Conservation (phyloP, 2,329 filamentous ascomycete genomes). For the Nigrospora sphaerica region DNA sequence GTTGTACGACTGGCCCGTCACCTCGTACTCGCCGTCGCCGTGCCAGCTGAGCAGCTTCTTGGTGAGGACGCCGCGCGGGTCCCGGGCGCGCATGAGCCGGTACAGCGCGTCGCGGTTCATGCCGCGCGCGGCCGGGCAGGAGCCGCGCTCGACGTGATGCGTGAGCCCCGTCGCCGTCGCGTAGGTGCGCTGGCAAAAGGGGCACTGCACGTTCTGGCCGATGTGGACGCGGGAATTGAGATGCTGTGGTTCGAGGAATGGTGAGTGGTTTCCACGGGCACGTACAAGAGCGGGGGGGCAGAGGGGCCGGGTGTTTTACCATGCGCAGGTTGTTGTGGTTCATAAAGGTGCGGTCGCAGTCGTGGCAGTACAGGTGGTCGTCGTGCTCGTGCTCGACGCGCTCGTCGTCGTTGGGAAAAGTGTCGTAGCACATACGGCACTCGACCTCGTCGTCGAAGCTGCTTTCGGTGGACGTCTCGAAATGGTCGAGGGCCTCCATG, state of each 20-base stretch:
- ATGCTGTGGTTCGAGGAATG: slow-evolving; percentile 33
- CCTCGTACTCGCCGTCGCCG: slow-evolving; percentile 25
- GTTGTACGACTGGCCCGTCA: slow-evolving; percentile 37
- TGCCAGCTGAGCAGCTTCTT: slow-evolving; percentile 42
- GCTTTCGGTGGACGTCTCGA: slow-evolving; percentile 2
- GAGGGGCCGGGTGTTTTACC: slow-evolving; percentile 18
- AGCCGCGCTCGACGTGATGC: slow-evolving; percentile 49
- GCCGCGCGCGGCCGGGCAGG: slow-evolving; percentile 35
- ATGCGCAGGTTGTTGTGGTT: slow-evolving; percentile 21
- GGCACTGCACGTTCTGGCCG: slow-evolving; percentile 38
- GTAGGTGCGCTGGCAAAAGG: slow-evolving; percentile 42
- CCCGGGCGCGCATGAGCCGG: slow-evolving; percentile 32
- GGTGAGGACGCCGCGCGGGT: slow-evolving; percentile 41
- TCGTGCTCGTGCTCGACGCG: slow-evolving; percentile 18
- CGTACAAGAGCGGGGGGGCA: not conserved
- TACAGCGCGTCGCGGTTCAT: slow-evolving; percentile 43
- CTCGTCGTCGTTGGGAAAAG: slow-evolving; percentile 7
- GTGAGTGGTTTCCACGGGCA: not conserved
- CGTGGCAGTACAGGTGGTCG: slow-evolving; percentile 22
- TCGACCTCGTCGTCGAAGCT: not conserved
- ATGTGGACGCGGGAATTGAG: slow-evolving; percentile 44
- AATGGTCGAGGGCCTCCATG: slow-evolving; percentile 22
- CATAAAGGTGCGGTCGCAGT: slow-evolving; percentile 24
- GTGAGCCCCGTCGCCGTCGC: slow-evolving; percentile 45
- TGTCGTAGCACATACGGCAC: slow-evolving; percentile 19